These are phyloP conservation scores for Prunus kanzakura DNA, from an alignment of 306 rosid genomes.

Conservation along the genomic window DNA sequence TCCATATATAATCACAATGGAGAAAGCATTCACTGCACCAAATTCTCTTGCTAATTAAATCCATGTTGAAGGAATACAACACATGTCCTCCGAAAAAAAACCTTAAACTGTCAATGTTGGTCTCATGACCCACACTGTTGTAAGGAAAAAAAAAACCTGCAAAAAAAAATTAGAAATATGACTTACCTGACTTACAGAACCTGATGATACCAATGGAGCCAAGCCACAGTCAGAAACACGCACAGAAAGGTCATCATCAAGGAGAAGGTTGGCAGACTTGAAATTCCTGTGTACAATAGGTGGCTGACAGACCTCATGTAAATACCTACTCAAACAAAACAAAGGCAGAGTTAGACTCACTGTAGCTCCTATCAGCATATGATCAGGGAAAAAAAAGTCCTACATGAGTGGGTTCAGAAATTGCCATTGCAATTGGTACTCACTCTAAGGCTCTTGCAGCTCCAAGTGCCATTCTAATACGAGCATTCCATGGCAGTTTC, in stretches of 20 bases:
- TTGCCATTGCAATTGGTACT: conserved; percentile 33
- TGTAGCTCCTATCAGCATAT: neutral
- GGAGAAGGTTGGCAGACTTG: conserved; percentile 90
- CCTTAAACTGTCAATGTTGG: neutral
- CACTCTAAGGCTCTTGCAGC: conserved; percentile 98
- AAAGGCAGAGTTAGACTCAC: conserved; percentile 19
- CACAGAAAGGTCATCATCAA: conserved; percentile 72
- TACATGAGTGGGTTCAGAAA: neutral
- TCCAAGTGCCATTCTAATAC: conserved; percentile 88
- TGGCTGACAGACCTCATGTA: conserved; percentile 88
- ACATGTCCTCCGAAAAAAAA: neutral
- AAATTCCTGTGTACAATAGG: conserved; percentile 85
- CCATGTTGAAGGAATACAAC: neutral
- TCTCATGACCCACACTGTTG: neutral
- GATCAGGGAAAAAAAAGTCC: neutral
- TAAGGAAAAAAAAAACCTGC: neutral
- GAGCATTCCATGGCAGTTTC: conserved; percentile 73
- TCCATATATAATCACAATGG: neutral
- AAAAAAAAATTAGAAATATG: neutral
- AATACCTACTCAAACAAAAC: conserved; percentile 56
- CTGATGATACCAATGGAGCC: conserved; percentile 85
- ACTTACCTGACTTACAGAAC: conserved; percentile 92
- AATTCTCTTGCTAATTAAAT: neutral
- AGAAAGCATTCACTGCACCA: neutral
- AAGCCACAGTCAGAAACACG: conserved; percentile 92